phyloP scores from a whole-genome alignment of 208 protist genomes.

The Leishmania major region DNA sequence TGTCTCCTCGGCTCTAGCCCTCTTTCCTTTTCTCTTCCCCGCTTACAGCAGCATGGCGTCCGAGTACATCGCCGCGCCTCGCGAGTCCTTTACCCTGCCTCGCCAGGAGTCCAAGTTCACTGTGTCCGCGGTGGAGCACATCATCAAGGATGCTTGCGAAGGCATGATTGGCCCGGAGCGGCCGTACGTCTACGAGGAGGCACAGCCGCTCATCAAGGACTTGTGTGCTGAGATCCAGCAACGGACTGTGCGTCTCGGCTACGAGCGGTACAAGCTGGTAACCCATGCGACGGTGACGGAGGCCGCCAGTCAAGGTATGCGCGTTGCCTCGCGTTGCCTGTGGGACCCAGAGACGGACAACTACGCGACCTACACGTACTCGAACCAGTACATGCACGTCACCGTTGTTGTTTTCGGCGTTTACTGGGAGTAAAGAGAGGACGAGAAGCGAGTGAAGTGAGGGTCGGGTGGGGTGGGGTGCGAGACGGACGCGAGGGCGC shows the following conservation, averaged over 20 bases:
- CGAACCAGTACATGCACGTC: constrained; percentile 78
- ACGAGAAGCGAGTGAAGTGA: too few species aligned
- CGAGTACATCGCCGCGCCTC: constrained; percentile 51
- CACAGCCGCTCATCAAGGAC: constrained; percentile 83
- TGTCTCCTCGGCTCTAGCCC: constrained; percentile 16
- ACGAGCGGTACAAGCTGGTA: constrained; percentile 92
- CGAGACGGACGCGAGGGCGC: not conserved
- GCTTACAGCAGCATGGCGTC: constrained; percentile 13
- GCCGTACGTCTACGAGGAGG: constrained; percentile 75
- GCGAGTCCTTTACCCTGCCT: constrained; percentile 73
- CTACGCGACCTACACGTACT: constrained; percentile 82
- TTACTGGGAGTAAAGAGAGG: constrained; percentile 77
- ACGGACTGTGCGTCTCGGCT: constrained; percentile 84
- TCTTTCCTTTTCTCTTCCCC: constrained; percentile 22
- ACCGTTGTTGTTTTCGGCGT: constrained; percentile 73
- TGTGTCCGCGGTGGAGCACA: constrained; percentile 71
- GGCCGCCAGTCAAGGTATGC: constrained; percentile 84
- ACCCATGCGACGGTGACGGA: constrained; percentile 86
- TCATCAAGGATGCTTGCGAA: constrained; percentile 79
- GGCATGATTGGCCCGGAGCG: constrained; percentile 65
- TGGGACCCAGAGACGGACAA: constrained; percentile 93
- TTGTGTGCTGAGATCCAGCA: constrained; percentile 90
- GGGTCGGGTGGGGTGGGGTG: not conserved
- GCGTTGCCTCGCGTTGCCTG: constrained; percentile 84
- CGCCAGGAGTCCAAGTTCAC: constrained; percentile 75